Evolutionary conservation across 495 filamentous ascomycete species (phyloP).

Genomic region (Corynascus novoguineensis): DNA sequence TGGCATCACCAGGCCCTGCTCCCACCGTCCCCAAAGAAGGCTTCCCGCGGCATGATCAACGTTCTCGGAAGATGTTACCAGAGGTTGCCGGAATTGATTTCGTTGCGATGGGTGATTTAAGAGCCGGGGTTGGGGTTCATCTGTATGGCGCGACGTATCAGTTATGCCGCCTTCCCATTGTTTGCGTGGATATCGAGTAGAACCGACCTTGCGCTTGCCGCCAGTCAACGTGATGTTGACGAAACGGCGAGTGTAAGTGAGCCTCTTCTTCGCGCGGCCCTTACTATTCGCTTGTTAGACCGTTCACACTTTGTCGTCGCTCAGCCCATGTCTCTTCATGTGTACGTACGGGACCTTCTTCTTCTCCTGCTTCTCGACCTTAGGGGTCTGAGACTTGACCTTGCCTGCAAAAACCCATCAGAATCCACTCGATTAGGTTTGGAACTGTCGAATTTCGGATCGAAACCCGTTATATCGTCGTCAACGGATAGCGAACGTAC

Average conservation of each 20-base stretch:
- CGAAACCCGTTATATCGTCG: conserved; percentile 2
- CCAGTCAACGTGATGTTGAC: conserved; percentile 99
- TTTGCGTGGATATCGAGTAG: background rate
- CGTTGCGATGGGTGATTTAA: conserved; percentile 30
- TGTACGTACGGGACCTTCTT: conserved; percentile 63
- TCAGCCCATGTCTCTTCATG: background rate
- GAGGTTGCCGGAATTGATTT: conserved; percentile 12
- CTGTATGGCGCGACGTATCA: conserved; percentile 19
- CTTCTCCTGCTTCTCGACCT: conserved; percentile 90
- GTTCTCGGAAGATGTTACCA: conserved; percentile 1
- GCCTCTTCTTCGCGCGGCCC: conserved; percentile 97
- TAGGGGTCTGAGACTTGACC: conserved; percentile 48
- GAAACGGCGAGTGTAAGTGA: conserved; percentile 95
- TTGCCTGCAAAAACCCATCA: conserved; percentile 31
- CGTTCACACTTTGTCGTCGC: background rate
- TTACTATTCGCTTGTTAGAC: conserved; percentile 46
- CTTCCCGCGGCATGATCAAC: conserved; percentile 7
- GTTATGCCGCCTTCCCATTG: background rate
- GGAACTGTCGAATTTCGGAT: conserved; percentile 5
- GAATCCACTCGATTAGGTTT: background rate
- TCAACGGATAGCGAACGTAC: conserved; percentile 22
- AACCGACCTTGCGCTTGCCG: conserved; percentile 92
- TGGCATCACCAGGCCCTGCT: conserved; percentile 12
- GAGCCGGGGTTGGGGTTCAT: conserved; percentile 50
- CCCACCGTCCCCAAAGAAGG: conserved; percentile 2